Base-by-base conservation (phyloP, 2,329 filamentous ascomycete genomes). In the Cladophialophora chaetospira region DNA sequence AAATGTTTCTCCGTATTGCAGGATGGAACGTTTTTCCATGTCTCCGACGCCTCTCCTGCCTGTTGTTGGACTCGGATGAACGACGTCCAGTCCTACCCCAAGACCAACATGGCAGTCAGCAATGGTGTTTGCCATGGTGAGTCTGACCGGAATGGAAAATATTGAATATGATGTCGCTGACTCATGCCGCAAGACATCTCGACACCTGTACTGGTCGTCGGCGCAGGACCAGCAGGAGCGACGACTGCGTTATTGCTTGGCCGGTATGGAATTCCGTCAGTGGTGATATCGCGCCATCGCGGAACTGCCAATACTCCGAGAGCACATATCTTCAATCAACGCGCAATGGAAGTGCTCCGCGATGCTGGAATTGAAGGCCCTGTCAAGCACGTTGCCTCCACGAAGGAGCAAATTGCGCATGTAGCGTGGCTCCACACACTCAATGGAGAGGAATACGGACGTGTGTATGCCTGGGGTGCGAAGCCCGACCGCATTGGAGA, bases 211-310 rank as follows among this genome's bases (percentile, higher is more conserved):
- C 68, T 83, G 31, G 77, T 82, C 50, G 67, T 82, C 17, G 76
- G 80, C 9, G 71, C 78, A 23, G 82, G 81, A 0, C 81, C 81
- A 3, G 79, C 82, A 0, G 82, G 81, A 2, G 80, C 78, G 4
- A 71, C 78, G 1, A 67, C 83, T 23, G 80, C 80, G 2, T 81
- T 78, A 57, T 83, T 83, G 53, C 73, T 83, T 1, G 70, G 72
- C 2, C 71, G 72, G 4, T 70, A 81, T 71, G 77, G 79, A 76
- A 67, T 55, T 8, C 31, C 31, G 9, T 19, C 40, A n/a, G 9
- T 57, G 19, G 48, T 33, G 3, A 33, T 53, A 6, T 53, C 55
- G 21, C 55, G 55, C 17, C 55, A 57, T 36, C 29, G 26, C 10
- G 43, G 55, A 15, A 53, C 55, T 5, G 55, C 55, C 15, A 47